Evolutionary conservation across 768 basidiomycete genomes (phyloP).

Genomic region (Fistulinella prunicolor): DNA sequence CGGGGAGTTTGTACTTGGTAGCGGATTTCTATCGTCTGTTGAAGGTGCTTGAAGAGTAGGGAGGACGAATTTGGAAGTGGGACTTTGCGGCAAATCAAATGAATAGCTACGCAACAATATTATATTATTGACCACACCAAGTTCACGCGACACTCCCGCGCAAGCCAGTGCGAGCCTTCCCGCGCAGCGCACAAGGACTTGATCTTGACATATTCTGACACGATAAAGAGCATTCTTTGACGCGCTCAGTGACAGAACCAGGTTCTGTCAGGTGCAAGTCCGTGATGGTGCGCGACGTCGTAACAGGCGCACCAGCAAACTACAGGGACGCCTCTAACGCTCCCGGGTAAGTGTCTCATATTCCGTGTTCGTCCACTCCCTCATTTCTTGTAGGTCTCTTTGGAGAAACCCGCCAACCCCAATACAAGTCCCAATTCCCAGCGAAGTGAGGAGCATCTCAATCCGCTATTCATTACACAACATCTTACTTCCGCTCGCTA

Average conservation of each 20-base stretch:
- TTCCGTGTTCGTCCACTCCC: not conserved
- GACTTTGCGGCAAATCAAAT: too few species aligned
- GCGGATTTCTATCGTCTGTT: slow-evolving; percentile 82
- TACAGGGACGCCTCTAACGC: slow-evolving; percentile 30
- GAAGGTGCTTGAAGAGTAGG: slow-evolving; percentile 10
- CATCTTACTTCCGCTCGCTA: slow-evolving; percentile 4
- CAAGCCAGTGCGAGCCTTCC: not conserved
- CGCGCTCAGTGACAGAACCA: slow-evolving; percentile 8
- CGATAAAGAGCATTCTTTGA: slow-evolving; percentile 10
- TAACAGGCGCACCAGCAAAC: slow-evolving; percentile 18
- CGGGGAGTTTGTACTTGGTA: slow-evolving; percentile 92
- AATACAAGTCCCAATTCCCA: slow-evolving; percentile 17
- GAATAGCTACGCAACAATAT: too few species aligned
- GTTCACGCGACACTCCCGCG: not conserved
- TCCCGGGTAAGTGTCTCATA: slow-evolving; percentile 15
- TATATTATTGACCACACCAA: not conserved
- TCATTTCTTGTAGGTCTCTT: slow-evolving; percentile 2
- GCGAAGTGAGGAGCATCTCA: slow-evolving; percentile 13
- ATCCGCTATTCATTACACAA: not conserved
- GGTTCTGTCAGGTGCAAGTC: slow-evolving; percentile 13
- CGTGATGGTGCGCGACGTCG: slow-evolving; percentile 9
- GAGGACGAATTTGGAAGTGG: too few species aligned
- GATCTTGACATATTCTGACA: slow-evolving; percentile 8
- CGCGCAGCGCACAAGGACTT: slow-evolving; percentile 1
- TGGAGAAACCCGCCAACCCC: slow-evolving; percentile 25